Evolutionary conservation across 2,329 filamentous ascomycete genomes (phyloP), one percentile per base, ranked within the genome.

Genomic region (Teratosphaeriaceae sp.): DNA sequence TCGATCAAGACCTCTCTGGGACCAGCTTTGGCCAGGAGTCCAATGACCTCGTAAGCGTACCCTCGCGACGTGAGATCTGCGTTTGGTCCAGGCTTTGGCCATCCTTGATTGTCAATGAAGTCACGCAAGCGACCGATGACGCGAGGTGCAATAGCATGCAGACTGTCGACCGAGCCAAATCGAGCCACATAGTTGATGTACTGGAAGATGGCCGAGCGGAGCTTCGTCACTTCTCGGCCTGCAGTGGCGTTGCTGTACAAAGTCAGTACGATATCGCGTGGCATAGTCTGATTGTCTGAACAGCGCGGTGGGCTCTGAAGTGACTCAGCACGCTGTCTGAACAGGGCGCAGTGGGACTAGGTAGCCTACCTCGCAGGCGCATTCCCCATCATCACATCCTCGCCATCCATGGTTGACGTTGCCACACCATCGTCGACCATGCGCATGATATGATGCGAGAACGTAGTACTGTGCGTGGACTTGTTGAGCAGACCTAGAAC

Each of bases 31-130:
- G 85, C 81, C 19, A 97, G 66, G 12, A 92, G 76, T 1, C 90
- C 92, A 29, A 97, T 87, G 0, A 86, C 88, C 62, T 97, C 90
- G 62, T 96, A 97, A 1, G 85, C 88, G 57, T 85, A 82, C 5
- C 82, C 82, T 30, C 90, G 80, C 33, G 95, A 71, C 3, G 77
- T 74, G 42, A 82, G 69, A 50, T 79, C 75, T 40, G 78, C 71
- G 35, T 72, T 72, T 3, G 64, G 60, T 26, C 68, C 67, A 1
- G 82, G 76, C 16, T 68, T 68, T 2, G 89, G 89, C 89, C 89
- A 96, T 4, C 88, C 88, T 63, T 94, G 86, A 24, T 76, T 74
- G 49, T 84, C 75, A 42, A 95, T 80, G 58, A 88, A 96, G 19
- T 78, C 74, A 50, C 77, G 76, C 54, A 97, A 68, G 35, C 80